Conservation (phyloP, 441 rosid species). For the Pelargonium australe region DNA sequence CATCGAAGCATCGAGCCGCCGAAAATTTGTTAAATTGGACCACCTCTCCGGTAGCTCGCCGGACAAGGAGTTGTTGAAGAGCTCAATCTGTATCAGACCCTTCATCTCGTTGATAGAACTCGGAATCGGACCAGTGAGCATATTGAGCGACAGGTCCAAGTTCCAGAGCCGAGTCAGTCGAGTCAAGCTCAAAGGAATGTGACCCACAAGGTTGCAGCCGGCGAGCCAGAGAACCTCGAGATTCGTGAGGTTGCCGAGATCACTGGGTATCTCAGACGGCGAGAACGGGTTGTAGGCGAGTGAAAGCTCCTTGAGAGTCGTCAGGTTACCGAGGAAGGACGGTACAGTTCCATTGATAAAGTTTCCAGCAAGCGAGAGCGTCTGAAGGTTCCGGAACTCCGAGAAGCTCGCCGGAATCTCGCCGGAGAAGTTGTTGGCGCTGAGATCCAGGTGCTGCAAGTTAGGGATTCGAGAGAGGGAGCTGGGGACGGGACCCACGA, state of each 20-base stretch:
- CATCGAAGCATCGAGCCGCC: slow-evolving; percentile 82
- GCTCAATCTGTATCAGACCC: slow-evolving; percentile 73
- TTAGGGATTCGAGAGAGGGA: slow-evolving; percentile 47
- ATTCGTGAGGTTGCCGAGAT: slow-evolving; percentile 66
- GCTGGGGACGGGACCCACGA: slow-evolving; percentile 60
- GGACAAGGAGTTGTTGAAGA: slow-evolving; percentile 76
- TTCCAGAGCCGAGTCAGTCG: slow-evolving; percentile 54
- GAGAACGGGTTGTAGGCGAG: slow-evolving; percentile 77
- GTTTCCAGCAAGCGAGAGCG: slow-evolving; percentile 63
- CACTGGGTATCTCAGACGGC: slow-evolving; percentile 71
- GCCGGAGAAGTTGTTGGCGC: slow-evolving; percentile 86
- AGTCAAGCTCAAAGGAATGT: slow-evolving; percentile 77
- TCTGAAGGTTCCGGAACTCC: slow-evolving; percentile 58
- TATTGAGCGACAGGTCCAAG: slow-evolving; percentile 77
- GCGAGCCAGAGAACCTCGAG: slow-evolving; percentile 71
- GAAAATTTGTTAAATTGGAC: slow-evolving; percentile 48
- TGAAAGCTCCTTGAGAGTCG: slow-evolving; percentile 51
- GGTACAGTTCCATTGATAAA: slow-evolving; percentile 66
- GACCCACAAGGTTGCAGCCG: slow-evolving; percentile 34
- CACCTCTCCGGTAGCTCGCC: slow-evolving; percentile 64
- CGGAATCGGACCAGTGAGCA: slow-evolving; percentile 55
- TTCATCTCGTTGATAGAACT: slow-evolving; percentile 54
- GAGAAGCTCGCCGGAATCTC: slow-evolving; percentile 64
- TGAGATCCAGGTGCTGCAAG: slow-evolving; percentile 50
- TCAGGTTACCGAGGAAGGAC: slow-evolving; percentile 56